A percentile compares a stretch with the other conserved stretches of the same genome.
phyloP scores from a whole-genome alignment of 805 yeast genomes.

The Suhomyces faveliae region DNA sequence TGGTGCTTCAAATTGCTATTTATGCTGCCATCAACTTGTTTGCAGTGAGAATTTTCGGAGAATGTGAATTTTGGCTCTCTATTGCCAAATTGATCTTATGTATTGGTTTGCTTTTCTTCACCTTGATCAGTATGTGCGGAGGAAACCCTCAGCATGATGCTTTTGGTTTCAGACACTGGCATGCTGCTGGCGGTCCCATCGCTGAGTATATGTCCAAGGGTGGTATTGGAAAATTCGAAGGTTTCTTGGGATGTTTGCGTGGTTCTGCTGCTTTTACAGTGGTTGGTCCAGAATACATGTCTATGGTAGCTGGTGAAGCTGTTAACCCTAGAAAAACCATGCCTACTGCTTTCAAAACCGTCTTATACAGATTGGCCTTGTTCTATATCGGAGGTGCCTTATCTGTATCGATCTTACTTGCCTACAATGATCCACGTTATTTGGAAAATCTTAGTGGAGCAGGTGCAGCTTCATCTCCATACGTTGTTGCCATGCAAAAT shows the following conservation, averaged over 20 bases:
- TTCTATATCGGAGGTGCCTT: slow-evolving; percentile 74
- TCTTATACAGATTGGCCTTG: slow-evolving; percentile 63
- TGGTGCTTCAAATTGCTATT: slow-evolving; percentile 61
- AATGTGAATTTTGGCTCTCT: slow-evolving; percentile 76
- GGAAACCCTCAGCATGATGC: slow-evolving; percentile 71
- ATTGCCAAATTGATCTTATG: slow-evolving; percentile 61
- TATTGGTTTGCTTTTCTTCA: slow-evolving; percentile 70
- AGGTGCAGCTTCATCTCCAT: slow-evolving; percentile 56
- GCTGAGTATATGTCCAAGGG: slow-evolving; percentile 50
- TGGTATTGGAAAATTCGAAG: slow-evolving; percentile 62
- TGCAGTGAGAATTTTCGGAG: slow-evolving; percentile 78
- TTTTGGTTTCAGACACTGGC: slow-evolving; percentile 50
- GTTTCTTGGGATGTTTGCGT: slow-evolving; percentile 65
- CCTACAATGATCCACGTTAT: slow-evolving; percentile 59
- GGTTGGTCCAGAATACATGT: slow-evolving; percentile 83
- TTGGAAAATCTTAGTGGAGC: slow-evolving; percentile 56
- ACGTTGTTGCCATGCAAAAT: slow-evolving; percentile 51
- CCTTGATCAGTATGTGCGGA: slow-evolving; percentile 81
- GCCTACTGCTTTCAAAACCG: slow-evolving; percentile 78
- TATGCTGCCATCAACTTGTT: slow-evolving; percentile 65
- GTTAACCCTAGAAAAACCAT: slow-evolving; percentile 66
- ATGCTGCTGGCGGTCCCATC: slow-evolving; percentile 41
- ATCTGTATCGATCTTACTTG: slow-evolving; percentile 74
- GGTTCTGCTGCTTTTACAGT: slow-evolving; percentile 71
- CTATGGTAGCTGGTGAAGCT: slow-evolving; percentile 85